Evolutionary conservation across 2,329 filamentous ascomycete species (phyloP).

Genomic region (Epichloe hybrida): DNA sequence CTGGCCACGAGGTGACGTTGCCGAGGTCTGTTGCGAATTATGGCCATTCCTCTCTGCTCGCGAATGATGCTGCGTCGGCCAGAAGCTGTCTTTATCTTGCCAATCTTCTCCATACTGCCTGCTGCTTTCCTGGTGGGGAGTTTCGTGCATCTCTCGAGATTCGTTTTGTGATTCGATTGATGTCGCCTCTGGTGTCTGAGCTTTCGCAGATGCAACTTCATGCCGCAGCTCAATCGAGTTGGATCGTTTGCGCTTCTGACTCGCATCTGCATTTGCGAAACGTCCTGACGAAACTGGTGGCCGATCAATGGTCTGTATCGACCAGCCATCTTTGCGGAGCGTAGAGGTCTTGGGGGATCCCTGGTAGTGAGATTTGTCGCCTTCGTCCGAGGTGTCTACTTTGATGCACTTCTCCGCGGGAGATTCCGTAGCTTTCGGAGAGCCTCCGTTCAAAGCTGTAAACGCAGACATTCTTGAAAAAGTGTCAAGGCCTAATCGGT

Average conservation of each 20-base stretch:
- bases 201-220: slow-evolving; percentile 19
- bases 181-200: slow-evolving; percentile 22
- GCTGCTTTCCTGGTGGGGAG: slow-evolving; percentile 33
- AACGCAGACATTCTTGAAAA: slow-evolving; percentile 32
- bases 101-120: slow-evolving; percentile 31
- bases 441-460: slow-evolving; percentile 37
- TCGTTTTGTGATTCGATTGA: slow-evolving; percentile 20
- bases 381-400: slow-evolving; percentile 21
- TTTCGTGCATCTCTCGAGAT: slow-evolving; percentile 28
- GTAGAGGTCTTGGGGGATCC: slow-evolving; percentile 12
- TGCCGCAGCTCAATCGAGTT: slow-evolving; percentile 39
- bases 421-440: slow-evolving; percentile 28
- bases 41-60: slow-evolving; percentile 34
- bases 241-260: slow-evolving; percentile 59
- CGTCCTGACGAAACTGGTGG: slow-evolving; percentile 25
- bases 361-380: slow-evolving; percentile 12
- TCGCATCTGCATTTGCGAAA: slow-evolving; percentile 32
- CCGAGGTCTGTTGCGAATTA: slow-evolving; percentile 33
- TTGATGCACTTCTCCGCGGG: slow-evolving; percentile 18
- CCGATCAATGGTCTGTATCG: slow-evolving; percentile 27
- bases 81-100: slow-evolving; percentile 32
- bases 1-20: slow-evolving; percentile 30
- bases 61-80: slow-evolving; percentile 33
- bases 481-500: not conserved
- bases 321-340: slow-evolving; percentile 28